Base-by-base conservation (phyloP, 768 basidiomycete species). In the Multifurca ochricompacta region DNA sequence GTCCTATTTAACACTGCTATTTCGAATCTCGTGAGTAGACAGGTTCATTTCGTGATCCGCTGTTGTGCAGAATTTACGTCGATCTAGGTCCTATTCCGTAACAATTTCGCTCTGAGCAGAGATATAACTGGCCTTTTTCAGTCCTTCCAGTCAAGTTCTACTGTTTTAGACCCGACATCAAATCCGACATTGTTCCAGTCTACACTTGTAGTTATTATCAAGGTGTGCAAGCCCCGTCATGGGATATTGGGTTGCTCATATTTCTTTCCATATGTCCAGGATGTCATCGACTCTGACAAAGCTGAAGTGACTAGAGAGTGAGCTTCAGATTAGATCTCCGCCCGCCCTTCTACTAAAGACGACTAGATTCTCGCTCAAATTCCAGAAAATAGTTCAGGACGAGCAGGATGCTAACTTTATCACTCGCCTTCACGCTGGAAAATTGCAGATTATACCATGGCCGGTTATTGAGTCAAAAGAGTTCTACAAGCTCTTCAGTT, bases 381-480 rank as follows among this genome's bases (percentile, higher is more conserved):
- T 83, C 60, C 69, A 81, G 67, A 73, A 75, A 65, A 83, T 83
- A 16, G 81, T 84, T 9, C 73, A 78, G 48, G 73, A 79, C 4
- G 80, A 84, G 54, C 80, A 81, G 62, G 80, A 74, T 34, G 69
- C 76, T 0, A 84, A 84, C 56, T 83, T 84, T 61, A 82, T 84
- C 51, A 76, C 79, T 23, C 75, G 73, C 1, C 71, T 83, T 5
- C 83, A 84, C 49, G 71, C 71, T 0, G 81, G 81, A 0, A 71
- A 72, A 48, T 60, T 83, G 7, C 72, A 71, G 40, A 83, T 84
- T 7, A 73, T 83, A 16, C 82, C 82, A 1, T 84, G 82, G 82
- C 81, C 81, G 0, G 79, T 84, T 36, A 82, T 84, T 25, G 78
- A 81, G 56, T 82, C 82, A 0, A 73, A 66, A 37, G 74, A 80